phyloP scores from a whole-genome alignment of 345 rosid genomes.

The Citrus australasica region DNA sequence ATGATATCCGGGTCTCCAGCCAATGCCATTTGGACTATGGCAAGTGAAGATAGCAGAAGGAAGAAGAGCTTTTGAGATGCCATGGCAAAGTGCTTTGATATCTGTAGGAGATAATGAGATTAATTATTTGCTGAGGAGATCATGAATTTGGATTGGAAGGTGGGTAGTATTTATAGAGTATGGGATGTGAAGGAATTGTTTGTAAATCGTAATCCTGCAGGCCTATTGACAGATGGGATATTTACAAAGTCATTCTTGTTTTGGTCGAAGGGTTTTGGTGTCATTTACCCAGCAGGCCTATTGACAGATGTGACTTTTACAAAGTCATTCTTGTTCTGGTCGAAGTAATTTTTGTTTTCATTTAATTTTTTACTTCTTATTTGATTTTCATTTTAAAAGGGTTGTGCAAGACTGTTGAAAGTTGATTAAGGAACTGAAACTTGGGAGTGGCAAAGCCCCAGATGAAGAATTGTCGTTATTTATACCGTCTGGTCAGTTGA shows the following conservation, averaged over 20 bases:
- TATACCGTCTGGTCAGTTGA: not conserved
- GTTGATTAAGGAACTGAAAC: not conserved
- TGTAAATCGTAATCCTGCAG: not conserved
- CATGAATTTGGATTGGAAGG: not conserved
- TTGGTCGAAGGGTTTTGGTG: not conserved
- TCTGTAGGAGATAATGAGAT: not conserved
- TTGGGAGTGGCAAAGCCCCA: not conserved
- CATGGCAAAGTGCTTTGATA: constrained; percentile 12
- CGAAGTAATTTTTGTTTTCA: not conserved
- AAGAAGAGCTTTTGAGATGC: constrained; percentile 11
- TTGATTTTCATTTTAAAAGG: not conserved
- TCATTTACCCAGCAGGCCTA: not conserved
- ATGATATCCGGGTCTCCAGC: constrained; percentile 39
- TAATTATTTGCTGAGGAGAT: not conserved
- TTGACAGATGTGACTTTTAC: constrained; percentile 2
- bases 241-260: constrained; percentile 14
- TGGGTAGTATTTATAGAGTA: not conserved
- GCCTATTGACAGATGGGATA: not conserved
- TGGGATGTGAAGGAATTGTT: not conserved
- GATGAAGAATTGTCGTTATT: not conserved
- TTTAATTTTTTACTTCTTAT: not conserved
- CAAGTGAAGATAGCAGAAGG: constrained; percentile 18
- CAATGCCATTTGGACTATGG: not conserved
- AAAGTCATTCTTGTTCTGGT: constrained; percentile 5
- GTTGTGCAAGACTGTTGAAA: not conserved